These are phyloP conservation scores for Hibiscus tridactylites DNA, from an alignment of 345 rosid genomes.

Conservation along the genomic window DNA sequence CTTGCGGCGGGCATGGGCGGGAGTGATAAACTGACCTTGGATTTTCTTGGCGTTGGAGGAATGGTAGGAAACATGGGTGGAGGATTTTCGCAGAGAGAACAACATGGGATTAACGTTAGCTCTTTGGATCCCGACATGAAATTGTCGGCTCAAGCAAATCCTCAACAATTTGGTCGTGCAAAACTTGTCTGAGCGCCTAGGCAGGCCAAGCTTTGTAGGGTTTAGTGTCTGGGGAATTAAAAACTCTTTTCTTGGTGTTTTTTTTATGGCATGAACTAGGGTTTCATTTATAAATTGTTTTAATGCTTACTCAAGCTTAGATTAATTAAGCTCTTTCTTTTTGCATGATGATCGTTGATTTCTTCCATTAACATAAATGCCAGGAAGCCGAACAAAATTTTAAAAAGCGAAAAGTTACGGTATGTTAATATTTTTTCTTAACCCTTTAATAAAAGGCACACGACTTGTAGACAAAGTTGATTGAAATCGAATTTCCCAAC, in stretches of 20 bases:
- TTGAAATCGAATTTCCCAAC: too few relatives aligned
- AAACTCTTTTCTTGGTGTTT: not conserved
- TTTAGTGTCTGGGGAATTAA: not conserved
- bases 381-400: not conserved
- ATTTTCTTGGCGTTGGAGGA: constrained; percentile 81
- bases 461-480: too few relatives aligned
- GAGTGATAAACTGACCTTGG: constrained; percentile 62
- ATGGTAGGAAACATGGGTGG: constrained; percentile 34
- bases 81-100: constrained; percentile 17
- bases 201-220: not conserved
- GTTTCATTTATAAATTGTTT: constrained; percentile 4
- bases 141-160: constrained; percentile 16
- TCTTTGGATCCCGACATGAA: constrained; percentile 20
- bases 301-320: not conserved
- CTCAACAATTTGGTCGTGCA: constrained; percentile 19
- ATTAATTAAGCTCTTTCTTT: not conserved
- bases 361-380: not conserved
- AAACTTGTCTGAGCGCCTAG: constrained; percentile 1
- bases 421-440: too few relatives aligned
- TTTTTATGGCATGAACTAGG: constrained; percentile 3
- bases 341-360: not conserved
- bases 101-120: constrained; percentile 18
- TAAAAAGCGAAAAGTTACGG: too few relatives aligned
- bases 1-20: constrained; percentile 37
- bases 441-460: too few relatives aligned